A percentile compares a stretch with the other conserved stretches of the same genome.
Conservation (phyloP, 2,329 filamentous ascomycete species). For the Neofusicoccum parvum region DNA sequence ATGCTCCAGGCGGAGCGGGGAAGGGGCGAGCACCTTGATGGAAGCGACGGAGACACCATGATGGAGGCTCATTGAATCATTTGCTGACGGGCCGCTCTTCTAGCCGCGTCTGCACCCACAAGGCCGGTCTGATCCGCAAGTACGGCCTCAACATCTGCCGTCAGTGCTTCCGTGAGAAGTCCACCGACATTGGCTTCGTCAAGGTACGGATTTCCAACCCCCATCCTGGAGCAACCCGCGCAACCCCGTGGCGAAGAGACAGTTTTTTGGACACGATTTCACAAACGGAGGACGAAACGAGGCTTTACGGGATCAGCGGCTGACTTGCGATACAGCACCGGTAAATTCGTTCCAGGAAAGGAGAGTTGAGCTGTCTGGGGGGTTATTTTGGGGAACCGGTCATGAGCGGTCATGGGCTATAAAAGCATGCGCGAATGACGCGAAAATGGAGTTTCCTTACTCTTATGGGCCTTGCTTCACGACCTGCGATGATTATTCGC, state of each 20-base stretch:
- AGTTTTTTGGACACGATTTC: too few species aligned
- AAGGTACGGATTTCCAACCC: conserved; percentile 54
- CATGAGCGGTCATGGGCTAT: conserved; percentile 21
- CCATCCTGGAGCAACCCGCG: background rate
- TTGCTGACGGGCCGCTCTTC: conserved; percentile 34
- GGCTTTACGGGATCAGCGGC: background rate
- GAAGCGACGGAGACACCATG: conserved; percentile 12
- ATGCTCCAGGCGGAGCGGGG: conserved; percentile 11
- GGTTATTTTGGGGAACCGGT: conserved; percentile 20
- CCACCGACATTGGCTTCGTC: conserved; percentile 67
- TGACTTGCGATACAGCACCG: conserved; percentile 19
- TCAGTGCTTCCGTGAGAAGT: conserved; percentile 72
- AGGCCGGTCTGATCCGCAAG: conserved; percentile 99
- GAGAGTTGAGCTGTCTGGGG: conserved; percentile 12
- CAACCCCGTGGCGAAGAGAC: background rate
- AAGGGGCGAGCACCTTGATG: conserved; percentile 22
- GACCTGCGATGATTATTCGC: conserved; percentile 14
- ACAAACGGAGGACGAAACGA: background rate
- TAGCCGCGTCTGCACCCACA: conserved; percentile 88
- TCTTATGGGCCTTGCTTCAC: conserved; percentile 16
- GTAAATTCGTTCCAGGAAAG: conserved; percentile 18
- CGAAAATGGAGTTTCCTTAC: conserved; percentile 13
- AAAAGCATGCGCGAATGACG: conserved; percentile 19
- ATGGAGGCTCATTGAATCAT: conserved; percentile 20
- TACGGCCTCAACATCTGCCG: conserved; percentile 89